phyloP scores from a whole-genome alignment of 2,329 filamentous ascomycete species.

The Tolypocladium ovalisporum region DNA sequence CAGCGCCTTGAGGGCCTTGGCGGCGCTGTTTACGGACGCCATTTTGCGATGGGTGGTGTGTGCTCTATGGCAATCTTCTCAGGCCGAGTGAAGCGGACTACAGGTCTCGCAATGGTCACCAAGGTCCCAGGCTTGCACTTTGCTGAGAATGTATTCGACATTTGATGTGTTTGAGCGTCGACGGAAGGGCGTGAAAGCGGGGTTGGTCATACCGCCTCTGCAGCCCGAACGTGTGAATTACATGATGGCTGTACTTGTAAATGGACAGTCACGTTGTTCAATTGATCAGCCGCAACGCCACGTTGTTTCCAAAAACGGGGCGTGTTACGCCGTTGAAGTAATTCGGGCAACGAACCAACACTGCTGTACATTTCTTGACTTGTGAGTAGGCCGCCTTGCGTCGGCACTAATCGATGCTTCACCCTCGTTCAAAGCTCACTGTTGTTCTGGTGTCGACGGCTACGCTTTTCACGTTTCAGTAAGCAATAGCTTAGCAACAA shows the following conservation, averaged over 20 bases:
- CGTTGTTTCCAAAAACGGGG: background rate
- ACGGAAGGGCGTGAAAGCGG: background rate
- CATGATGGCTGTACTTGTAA: no score
- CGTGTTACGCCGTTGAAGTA: background rate
- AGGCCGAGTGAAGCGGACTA: background rate
- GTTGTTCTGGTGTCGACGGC: background rate
- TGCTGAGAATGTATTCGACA: no score
- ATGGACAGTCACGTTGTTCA: no score
- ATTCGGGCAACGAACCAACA: background rate
- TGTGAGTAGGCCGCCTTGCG: background rate
- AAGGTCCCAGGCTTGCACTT: no score
- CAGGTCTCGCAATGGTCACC: no score
- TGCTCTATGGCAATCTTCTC: background rate
- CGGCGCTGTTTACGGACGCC: slow-evolving; percentile 16
- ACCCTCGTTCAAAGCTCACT: no score
- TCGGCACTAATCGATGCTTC: no score
- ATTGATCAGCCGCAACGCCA: background rate
- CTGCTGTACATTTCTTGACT: background rate
- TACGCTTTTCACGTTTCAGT: background rate
- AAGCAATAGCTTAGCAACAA: background rate
- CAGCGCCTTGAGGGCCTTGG: slow-evolving; percentile 27
- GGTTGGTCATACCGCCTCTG: background rate
- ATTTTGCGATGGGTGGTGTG: background rate
- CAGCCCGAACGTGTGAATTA: no score
- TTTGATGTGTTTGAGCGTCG: background rate